Evolutionary conservation across 768 basidiomycete genomes (phyloP), one percentile per base, ranked within the genome.

Genomic region (Boletus eberwhitei): DNA sequence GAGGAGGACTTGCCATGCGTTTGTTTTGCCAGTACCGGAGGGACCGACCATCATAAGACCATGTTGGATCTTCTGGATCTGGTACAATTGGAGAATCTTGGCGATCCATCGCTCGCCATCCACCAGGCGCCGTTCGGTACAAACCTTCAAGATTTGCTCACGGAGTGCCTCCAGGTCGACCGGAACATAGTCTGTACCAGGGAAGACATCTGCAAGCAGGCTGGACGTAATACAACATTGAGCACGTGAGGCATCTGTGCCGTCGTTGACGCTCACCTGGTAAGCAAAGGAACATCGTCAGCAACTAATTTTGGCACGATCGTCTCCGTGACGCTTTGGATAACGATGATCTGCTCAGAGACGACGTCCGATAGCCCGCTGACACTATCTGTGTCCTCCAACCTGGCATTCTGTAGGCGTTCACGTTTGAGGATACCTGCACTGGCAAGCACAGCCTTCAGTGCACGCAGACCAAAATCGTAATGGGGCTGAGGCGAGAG

Each of bases 31-130:
- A 45, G 83, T 93, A 26, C 96, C 97, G 12, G 97, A 98, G 1
- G 97, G 88, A 1, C 97, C 96, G 29, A 99, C 97, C 93, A 99
- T 97, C 97, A 99, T 98, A 39, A 99, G 78, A 73, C 97, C 97
- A 71, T 99, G 97, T 63, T 98, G 96, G 59, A 98, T 99, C 76
- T 94, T 98, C 74, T 99, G 97, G 55, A 99, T 98, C 71, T 98
- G 97, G 71, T 98, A 98, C 5, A 99, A 81, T 68, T 99, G 97
- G 14, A 99, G 79, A 54, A 98, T 96, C 77, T 99, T 99, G 63
- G 86, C 82, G 48, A 94, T 80, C 96, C 97, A 99, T 34, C 83
- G 81, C 43, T 95, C 90, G 19, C 93, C 92, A 45, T 85, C 75
- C 22, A 93, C 80, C n/a, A 98, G 78, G 34, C 93, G 86, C 37